Percentiles rank a stretch among this genome's conserved stretches.
phyloP scores from a whole-genome alignment of 1,284 basidiomycete species.

The Fomitiporia mediterranea region DNA sequence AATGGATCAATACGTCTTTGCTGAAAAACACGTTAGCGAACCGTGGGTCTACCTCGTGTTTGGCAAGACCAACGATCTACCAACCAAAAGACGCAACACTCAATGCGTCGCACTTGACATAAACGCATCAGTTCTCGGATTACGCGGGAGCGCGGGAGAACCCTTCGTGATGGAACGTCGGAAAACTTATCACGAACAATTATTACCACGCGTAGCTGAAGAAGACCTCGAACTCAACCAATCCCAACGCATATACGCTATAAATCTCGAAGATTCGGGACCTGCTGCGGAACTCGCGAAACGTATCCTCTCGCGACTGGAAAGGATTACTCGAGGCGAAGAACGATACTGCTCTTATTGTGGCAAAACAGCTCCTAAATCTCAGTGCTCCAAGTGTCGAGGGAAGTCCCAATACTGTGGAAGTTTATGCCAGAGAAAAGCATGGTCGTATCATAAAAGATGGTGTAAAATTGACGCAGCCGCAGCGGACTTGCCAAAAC shows the following conservation, averaged over 20 bases:
- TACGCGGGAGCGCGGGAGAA: constrained; percentile 13
- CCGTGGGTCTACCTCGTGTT: constrained; percentile 16
- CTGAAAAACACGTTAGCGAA: not conserved
- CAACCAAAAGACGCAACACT: not conserved
- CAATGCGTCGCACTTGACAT: constrained; percentile 8
- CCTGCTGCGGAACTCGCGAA: constrained; percentile 8
- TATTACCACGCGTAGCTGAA: not conserved
- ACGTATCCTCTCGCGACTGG: constrained; percentile 10
- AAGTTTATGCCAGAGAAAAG: constrained; percentile 8
- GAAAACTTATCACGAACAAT: constrained; percentile 1
- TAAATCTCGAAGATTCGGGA: not conserved
- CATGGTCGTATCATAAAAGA: constrained; percentile 16
- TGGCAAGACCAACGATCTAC: not conserved
- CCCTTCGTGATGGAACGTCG: constrained; percentile 4
- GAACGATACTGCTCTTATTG: constrained; percentile 14
- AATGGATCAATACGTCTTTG: constrained; percentile 3
- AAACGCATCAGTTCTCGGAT: constrained; percentile 1
- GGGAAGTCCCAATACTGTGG: constrained; percentile 7
- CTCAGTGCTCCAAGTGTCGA: constrained; percentile 10
- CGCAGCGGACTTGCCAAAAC: not conserved
- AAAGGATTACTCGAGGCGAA: constrained; percentile 1
- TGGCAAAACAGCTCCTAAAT: constrained; percentile 6
- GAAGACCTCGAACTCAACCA: not conserved
- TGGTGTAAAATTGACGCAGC: constrained; percentile 16
- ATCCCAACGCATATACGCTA: constrained; percentile 1